Conservation (phyloP, 352 stramenopile species). For the Phytopythium montanum region DNA sequence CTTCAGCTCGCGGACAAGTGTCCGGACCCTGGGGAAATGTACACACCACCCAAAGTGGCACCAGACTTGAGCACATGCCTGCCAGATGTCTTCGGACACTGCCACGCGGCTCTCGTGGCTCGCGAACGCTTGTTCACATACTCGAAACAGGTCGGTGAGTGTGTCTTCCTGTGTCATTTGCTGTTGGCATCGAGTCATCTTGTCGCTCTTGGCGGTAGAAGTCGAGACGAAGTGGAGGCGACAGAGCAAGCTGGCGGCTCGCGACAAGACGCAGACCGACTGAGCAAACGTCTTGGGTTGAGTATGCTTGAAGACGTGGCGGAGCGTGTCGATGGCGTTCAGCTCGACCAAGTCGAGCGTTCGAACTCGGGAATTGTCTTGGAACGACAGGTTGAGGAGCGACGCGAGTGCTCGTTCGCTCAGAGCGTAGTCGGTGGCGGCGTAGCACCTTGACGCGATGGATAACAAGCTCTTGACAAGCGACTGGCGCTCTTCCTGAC, state of each 20-base stretch:
- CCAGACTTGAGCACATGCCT: conserved; percentile 63
- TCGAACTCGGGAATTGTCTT: conserved; percentile 28
- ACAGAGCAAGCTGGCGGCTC: conserved; percentile 52
- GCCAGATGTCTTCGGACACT: conserved; percentile 36
- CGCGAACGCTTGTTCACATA: conserved; percentile 24
- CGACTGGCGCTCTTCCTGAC: conserved; percentile 1
- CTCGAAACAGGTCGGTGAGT: conserved; percentile 24
- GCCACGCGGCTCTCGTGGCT: conserved; percentile 9
- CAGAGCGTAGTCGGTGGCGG: conserved; percentile 4
- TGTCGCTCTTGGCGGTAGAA: background rate
- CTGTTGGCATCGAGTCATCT: background rate
- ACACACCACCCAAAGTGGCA: conserved; percentile 69
- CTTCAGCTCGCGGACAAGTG: conserved; percentile 34
- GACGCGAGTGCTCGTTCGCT: conserved; percentile 47
- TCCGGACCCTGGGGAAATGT: conserved; percentile 19
- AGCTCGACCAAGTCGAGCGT: conserved; percentile 25
- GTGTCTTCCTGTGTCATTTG: conserved; percentile 14
- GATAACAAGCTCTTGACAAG: conserved; percentile 6
- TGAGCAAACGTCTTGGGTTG: conserved; percentile 11
- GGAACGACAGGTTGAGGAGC: conserved; percentile 66
- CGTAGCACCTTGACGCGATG: conserved; percentile 2
- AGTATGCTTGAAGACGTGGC: conserved; percentile 17
- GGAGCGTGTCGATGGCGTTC: conserved; percentile 11
- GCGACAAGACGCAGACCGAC: conserved; percentile 34
- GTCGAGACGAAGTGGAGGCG: conserved; percentile 35